Conservation (phyloP, 768 basidiomycete species). For the Boletus sp. region DNA sequence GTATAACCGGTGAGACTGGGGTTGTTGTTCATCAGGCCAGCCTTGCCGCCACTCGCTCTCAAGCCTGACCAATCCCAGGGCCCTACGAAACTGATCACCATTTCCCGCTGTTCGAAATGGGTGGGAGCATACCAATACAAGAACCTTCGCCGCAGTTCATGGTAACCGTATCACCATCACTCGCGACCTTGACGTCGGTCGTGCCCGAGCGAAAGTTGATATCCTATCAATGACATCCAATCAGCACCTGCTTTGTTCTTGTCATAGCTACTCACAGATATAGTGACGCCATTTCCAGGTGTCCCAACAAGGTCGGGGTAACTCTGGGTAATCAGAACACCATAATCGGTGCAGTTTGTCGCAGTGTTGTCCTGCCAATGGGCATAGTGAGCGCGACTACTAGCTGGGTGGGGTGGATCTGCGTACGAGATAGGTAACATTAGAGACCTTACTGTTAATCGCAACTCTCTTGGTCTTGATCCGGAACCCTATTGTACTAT, state of each 20-base stretch:
- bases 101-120: not conserved
- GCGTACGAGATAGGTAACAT: slow-evolving; percentile 47
- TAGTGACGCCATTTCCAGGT: slow-evolving; percentile 53
- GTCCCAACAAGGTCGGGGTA: slow-evolving; percentile 52
- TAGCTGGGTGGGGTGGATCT: not conserved
- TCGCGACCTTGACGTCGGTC: slow-evolving; percentile 42
- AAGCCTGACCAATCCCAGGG: slow-evolving; percentile 52
- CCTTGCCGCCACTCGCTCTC: slow-evolving; percentile 41
- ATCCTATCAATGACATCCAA: slow-evolving; percentile 30
- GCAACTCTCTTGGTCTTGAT: slow-evolving; percentile 55
- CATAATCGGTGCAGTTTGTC: slow-evolving; percentile 45
- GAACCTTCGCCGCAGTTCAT: slow-evolving; percentile 54
- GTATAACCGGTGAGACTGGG: slow-evolving; percentile 33
- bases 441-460: slow-evolving; percentile 44
- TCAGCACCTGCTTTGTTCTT: not conserved
- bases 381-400: not conserved
- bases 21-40: slow-evolving; percentile 34
- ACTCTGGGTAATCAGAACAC: slow-evolving; percentile 61
- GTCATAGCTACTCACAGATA: slow-evolving; percentile 46
- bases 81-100: slow-evolving; percentile 28
- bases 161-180: slow-evolving; percentile 43
- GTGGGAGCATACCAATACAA: slow-evolving; percentile 41
- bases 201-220: slow-evolving; percentile 44
- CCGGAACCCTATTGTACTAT: slow-evolving; percentile 51
- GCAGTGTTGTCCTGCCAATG: slow-evolving; percentile 49